Evolutionary conservation across 2,329 filamentous ascomycete species (phyloP).

Genomic region (Plenodomus lindquistii): DNA sequence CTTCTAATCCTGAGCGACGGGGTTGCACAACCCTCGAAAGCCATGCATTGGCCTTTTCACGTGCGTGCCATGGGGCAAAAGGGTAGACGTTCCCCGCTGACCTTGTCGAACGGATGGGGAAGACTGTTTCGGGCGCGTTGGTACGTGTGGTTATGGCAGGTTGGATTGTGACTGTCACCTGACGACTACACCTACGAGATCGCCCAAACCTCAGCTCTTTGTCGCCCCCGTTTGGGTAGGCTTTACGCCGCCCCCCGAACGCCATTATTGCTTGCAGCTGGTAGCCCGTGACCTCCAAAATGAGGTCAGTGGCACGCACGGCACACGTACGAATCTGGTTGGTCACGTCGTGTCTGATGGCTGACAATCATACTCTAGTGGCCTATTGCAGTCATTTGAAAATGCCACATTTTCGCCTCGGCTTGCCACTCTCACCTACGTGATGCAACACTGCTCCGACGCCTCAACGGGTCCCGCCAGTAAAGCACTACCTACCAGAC

Average conservation of each 20-base stretch:
- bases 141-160: neutral
- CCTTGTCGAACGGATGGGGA: neutral
- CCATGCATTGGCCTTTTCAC: neutral
- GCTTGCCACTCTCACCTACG: constrained; percentile 3
- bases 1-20: constrained; percentile 10
- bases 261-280: constrained; percentile 1
- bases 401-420: constrained; percentile 14
- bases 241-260: neutral
- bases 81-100: neutral
- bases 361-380: constrained; percentile 16
- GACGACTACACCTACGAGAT: neutral
- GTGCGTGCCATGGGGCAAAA: neutral
- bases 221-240: neutral
- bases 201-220: neutral
- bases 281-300: constrained; percentile 7
- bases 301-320: constrained; percentile 12
- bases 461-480: constrained; percentile 1
- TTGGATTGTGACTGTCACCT: neutral
- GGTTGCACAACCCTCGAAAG: neutral
- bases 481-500: constrained; percentile 1
- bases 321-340: constrained; percentile 9
- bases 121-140: neutral
- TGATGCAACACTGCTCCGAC: constrained; percentile 5
- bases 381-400: constrained; percentile 15
- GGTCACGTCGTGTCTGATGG: constrained; percentile 18